These are phyloP conservation scores for Rubroboletus pulcherrimus DNA, from an alignment of 768 basidiomycete species.

Conservation along the genomic window DNA sequence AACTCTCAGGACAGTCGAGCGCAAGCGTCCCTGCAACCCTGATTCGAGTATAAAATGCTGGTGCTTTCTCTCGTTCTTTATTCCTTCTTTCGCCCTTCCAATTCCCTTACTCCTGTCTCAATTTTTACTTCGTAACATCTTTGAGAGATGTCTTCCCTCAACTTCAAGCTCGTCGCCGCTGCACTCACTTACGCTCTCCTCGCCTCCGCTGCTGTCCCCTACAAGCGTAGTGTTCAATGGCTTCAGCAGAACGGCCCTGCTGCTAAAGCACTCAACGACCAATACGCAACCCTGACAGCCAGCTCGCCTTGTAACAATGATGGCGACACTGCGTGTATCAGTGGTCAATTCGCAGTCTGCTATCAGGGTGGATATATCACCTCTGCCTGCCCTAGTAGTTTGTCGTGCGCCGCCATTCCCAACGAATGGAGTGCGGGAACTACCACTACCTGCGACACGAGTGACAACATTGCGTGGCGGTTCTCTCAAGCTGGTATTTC, in stretches of 20 bases:
- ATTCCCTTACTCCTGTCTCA: not conserved
- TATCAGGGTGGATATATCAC: constrained; percentile 13
- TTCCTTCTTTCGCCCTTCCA: not conserved
- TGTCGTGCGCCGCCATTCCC: constrained; percentile 24
- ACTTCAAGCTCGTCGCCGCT: constrained; percentile 13
- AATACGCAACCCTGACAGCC: constrained; percentile 14
- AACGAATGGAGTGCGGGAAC: constrained; percentile 23
- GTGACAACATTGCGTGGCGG: constrained; percentile 7
- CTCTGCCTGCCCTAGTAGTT: constrained; percentile 8
- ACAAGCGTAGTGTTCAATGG: constrained; percentile 16
- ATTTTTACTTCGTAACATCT: constrained; percentile 6
- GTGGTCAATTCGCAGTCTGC: constrained; percentile 14
- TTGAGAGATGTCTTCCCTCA: constrained; percentile 16
- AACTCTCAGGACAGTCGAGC: not conserved
- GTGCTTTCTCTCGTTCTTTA: not conserved
- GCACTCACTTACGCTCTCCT: constrained; percentile 16
- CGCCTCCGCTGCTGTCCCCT: constrained; percentile 17
- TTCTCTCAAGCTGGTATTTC: constrained; percentile 13
- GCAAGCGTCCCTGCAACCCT: not conserved
- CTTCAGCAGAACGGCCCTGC: constrained; percentile 26
- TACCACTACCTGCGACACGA: constrained; percentile 15
- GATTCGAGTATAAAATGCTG: constrained; percentile 1
- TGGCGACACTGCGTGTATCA: constrained; percentile 18
- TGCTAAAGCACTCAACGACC: constrained; percentile 22
- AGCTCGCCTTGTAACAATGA: constrained; percentile 16